Evolutionary conservation across 306 rosid species (phyloP).

Genomic region (Gastrolobium villosum): DNA sequence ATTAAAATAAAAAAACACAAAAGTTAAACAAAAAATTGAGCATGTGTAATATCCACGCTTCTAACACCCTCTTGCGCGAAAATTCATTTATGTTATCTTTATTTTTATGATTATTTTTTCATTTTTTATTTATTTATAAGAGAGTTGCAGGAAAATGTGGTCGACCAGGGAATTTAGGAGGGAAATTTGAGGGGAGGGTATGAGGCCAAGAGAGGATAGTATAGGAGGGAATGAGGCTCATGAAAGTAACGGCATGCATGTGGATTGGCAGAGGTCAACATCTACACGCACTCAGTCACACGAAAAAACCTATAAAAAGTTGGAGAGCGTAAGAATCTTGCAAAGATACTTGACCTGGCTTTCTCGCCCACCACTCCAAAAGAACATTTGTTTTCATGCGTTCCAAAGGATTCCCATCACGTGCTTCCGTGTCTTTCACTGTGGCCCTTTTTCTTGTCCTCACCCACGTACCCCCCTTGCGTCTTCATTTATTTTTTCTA

Average conservation of each 20-base stretch:
- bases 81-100: no score
- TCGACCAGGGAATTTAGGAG: background rate
- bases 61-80: no score
- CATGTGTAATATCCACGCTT: no score
- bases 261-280: conserved; percentile 42
- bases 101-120: no score
- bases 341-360: conserved; percentile 43
- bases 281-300: background rate
- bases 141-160: no score
- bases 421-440: conserved; percentile 45
- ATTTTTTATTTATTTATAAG: no score
- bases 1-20: no score
- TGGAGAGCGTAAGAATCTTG: conserved; percentile 51
- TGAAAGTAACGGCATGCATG: conserved; percentile 40
- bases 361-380: conserved; percentile 40
- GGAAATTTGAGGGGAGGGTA: background rate
- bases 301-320: conserved; percentile 29
- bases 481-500: background rate
- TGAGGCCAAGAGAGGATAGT: background rate
- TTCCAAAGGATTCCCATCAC: conserved; percentile 62
- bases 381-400: conserved; percentile 47
- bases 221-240: background rate
- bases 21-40: no score
- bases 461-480: conserved; percentile 19
- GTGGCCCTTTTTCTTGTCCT: conserved; percentile 32